Base-by-base conservation (phyloP, 768 basidiomycete species). In the Naganishia onofrii region DNA sequence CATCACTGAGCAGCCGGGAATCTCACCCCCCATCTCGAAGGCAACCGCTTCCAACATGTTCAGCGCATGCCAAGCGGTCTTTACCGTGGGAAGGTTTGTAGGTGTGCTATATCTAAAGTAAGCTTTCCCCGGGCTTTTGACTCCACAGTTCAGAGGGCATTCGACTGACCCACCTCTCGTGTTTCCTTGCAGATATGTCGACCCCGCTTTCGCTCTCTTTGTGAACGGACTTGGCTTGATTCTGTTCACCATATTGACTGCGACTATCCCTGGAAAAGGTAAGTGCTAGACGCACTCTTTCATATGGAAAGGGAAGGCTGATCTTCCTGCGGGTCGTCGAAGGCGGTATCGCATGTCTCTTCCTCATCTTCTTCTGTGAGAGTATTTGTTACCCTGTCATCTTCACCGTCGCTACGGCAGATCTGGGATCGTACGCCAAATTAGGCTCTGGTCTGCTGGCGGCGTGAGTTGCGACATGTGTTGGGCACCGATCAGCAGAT, bases 281-380 rank as follows among this genome's bases (percentile, higher is more conserved):
- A 67, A 65, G 57, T 21, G 52, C n/a, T 9, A 17, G 3, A 7
- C 29, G 12, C 9, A 17, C 19, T 55, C 54, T 9, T 9, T 55
- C 5, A 15, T 2, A 17, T 26, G 2, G 29, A 23, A 28, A 58
- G 13, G n/a, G 9, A 26, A 17, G 21, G 23, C 64, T 46, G 21
- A 46, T 32, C 1, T 17, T 9, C 4, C 28, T 36, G 26, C 23
- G 31, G 10, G n/a, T 1, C 7, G 0, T 29, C 17, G 13, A 60
- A 48, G 70, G 48, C 46, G 72, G 74, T 21, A 71, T 76, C 44
- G 77, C 74, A 6, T 74, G 71, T 26, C 67, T 76, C 54, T 76
- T 74, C 75, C 51, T 78, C 56, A 69, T 78, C 70, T 78, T 78
- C 75, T 75, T 76, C 75, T 75, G 71, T 26, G 73, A 74, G 26